Evolutionary conservation across 176 grass and related monocot genomes (phyloP).

Genomic region (Oryza glaberrima): DNA sequence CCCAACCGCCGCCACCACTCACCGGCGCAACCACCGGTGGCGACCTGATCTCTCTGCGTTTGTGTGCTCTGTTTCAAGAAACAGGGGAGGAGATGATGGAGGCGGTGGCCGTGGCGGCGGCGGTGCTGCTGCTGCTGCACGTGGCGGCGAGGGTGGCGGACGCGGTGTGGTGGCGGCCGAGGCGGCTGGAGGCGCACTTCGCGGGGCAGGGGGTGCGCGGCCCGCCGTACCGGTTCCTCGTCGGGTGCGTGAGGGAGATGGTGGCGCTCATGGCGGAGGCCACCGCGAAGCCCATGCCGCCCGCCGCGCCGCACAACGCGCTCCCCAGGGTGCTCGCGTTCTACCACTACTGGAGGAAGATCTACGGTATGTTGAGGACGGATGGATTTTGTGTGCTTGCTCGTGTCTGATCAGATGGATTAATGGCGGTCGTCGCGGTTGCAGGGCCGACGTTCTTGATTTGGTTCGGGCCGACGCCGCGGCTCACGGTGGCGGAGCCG

Average conservation of each 20-base stretch:
- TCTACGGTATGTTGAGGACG: slow-evolving; percentile 54
- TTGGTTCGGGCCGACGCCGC: slow-evolving; percentile 87
- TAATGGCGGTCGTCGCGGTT: background rate
- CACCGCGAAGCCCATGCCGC: slow-evolving; percentile 64
- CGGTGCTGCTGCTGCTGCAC: slow-evolving; percentile 34
- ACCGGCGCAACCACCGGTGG: background rate
- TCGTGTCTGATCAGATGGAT: no score
- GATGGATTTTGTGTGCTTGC: no score
- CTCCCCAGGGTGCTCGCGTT: slow-evolving; percentile 83
- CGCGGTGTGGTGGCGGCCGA: slow-evolving; percentile 76
- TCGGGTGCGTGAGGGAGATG: slow-evolving; percentile 82
- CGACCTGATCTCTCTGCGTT: no score
- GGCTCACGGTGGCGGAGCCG: slow-evolving; percentile 71
- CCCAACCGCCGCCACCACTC: no score
- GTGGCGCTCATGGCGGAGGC: slow-evolving; percentile 73
- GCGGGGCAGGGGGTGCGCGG: slow-evolving; percentile 71
- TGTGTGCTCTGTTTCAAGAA: slow-evolving; percentile 19
- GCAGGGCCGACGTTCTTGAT: slow-evolving; percentile 74
- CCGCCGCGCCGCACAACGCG: slow-evolving; percentile 61
- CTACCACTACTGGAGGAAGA: slow-evolving; percentile 90
- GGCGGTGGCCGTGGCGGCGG: slow-evolving; percentile 47
- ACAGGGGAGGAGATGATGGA: slow-evolving; percentile 9
- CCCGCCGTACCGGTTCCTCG: slow-evolving; percentile 72
- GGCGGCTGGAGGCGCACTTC: slow-evolving; percentile 74
- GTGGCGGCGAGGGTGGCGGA: slow-evolving; percentile 58